Evolutionary conservation across 495 filamentous ascomycete species (phyloP).

Genomic region (Aspergillus kassunensis): DNA sequence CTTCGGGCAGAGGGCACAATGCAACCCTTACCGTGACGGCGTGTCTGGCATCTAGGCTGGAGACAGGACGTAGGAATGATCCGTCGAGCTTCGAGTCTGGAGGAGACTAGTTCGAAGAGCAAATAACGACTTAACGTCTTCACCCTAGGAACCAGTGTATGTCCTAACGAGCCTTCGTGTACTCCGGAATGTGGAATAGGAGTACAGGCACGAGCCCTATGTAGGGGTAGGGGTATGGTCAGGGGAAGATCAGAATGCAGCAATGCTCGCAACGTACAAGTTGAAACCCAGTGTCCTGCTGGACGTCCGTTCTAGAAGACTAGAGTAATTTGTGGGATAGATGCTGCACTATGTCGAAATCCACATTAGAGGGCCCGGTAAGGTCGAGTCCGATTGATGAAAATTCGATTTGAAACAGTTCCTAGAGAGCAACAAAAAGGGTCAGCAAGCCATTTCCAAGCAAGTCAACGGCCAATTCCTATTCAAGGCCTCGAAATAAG

Average conservation of each 20-base stretch:
- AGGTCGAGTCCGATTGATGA: constrained; percentile 17
- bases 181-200: constrained; percentile 54
- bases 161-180: constrained; percentile 27
- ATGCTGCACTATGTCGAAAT: constrained; percentile 17
- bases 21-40: constrained; percentile 66
- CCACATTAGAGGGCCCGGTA: constrained; percentile 25
- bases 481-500: background rate
- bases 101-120: constrained; percentile 47
- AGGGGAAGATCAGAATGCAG: constrained; percentile 33
- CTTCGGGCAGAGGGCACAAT: constrained; percentile 47
- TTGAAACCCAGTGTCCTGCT: constrained; percentile 31
- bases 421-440: constrained; percentile 4
- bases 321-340: constrained; percentile 12
- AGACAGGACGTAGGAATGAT: constrained; percentile 49
- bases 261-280: constrained; percentile 35
- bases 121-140: constrained; percentile 72
- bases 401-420: constrained; percentile 14
- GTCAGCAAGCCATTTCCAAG: constrained; percentile 8
- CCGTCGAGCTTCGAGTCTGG: constrained; percentile 37
- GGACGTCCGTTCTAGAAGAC: constrained; percentile 18
- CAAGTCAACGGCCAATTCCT: background rate
- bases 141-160: constrained; percentile 47
- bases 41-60: constrained; percentile 51
- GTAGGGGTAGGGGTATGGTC: constrained; percentile 42
- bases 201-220: constrained; percentile 45